A percentile compares a stretch with the other conserved stretches of the same genome.
phyloP scores from a whole-genome alignment of 2,329 filamentous ascomycete species.

The Sodiomyces alkalinus region DNA sequence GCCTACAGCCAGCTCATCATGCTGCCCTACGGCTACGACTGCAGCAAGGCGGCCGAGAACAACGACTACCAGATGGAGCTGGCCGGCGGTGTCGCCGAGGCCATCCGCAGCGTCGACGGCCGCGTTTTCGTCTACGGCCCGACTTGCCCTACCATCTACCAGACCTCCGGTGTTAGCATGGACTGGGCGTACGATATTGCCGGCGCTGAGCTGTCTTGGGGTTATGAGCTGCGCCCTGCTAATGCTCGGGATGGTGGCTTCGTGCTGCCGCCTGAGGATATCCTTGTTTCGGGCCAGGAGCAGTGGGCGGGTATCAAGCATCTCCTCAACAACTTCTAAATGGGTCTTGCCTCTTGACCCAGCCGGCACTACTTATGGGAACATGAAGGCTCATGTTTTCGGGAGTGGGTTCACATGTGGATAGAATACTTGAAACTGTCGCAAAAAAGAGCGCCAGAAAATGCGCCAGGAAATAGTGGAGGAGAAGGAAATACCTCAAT shows the following conservation, averaged over 20 bases:
- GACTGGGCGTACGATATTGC: conserved; percentile 14
- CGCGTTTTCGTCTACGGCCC: conserved; percentile 20
- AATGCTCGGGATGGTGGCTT: conserved; percentile 18
- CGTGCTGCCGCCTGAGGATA: conserved; percentile 20
- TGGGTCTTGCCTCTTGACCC: too few relatives aligned
- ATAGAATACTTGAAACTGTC: too few relatives aligned
- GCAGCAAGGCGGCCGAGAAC: conserved; percentile 21
- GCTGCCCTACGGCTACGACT: conserved; percentile 29
- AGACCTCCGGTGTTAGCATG: conserved; percentile 15
- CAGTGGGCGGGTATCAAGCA: conserved; percentile 14
- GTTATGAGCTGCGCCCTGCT: conserved; percentile 20
- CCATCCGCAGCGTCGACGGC: conserved; percentile 21
- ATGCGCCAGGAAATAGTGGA: too few relatives aligned
- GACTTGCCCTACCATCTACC: conserved; percentile 21
- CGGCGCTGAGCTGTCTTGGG: conserved; percentile 21
- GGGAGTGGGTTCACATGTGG: too few relatives aligned
- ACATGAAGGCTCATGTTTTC: too few relatives aligned
- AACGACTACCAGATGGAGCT: conserved; percentile 23
- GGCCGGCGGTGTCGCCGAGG: conserved; percentile 13
- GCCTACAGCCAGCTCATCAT: conserved; percentile 28
- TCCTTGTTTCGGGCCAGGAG: conserved; percentile 19
- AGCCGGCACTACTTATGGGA: too few relatives aligned
- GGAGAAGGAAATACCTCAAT: too few relatives aligned
- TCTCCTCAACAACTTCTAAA: conserved; percentile 1
- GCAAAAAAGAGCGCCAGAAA: too few relatives aligned